Base-by-base conservation (phyloP, 2,329 filamentous ascomycete genomes). In the Hymenoscyphus infarciens region DNA sequence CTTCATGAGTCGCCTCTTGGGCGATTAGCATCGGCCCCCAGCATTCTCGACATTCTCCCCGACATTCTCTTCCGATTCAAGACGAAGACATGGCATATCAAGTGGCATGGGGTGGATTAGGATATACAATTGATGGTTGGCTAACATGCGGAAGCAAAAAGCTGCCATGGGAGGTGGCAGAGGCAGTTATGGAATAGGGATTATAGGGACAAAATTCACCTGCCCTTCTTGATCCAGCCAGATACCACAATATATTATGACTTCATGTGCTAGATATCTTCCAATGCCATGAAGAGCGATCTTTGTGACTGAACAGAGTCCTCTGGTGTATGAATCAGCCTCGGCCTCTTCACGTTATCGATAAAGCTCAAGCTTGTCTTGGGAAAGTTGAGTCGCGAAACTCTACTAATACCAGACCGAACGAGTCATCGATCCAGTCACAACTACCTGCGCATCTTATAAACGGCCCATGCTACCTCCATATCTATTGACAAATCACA, bases 361-460 rank as follows among this genome's bases (percentile, higher is more conserved):
- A 73, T 73, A 72, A 71, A 70, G 69, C 67, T 69, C 62, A 59
- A 53, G 25, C 33, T 52, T 11, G 33, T 11, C 8, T 15, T 35
- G 33, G 33, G 33, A 15, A 33, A 35, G 33, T 35, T 35, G 33
- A 35, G 13, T 35, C 8, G n/a, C 57, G 29, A 27, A 25, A 19
- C 27, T n/a, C 19, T 57, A 56, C 59, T 61, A 61, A 54, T 49
- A 35, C 66, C 60, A 62, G 57, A 67, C 59, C 66, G 68, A 31
- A 35, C 22, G 54, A 61, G 54, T 52, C 53, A 45, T 56, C 53
- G n/a, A 53, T 31, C n/a, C 35, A 33, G 33, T 53, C 45, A 35
- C 35, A 49, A 27, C 42, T 19, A 33, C 25, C 11, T 29, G 25
- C 38, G 8, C 38, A 13, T 49, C 64, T 68, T 68, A 69, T 57